Percentiles rank a stretch among this genome's conserved stretches.
These are phyloP conservation scores for Dentiscutata heterogama DNA, from an alignment of 371 early-diverging fungal species.

Conservation along the genomic window DNA sequence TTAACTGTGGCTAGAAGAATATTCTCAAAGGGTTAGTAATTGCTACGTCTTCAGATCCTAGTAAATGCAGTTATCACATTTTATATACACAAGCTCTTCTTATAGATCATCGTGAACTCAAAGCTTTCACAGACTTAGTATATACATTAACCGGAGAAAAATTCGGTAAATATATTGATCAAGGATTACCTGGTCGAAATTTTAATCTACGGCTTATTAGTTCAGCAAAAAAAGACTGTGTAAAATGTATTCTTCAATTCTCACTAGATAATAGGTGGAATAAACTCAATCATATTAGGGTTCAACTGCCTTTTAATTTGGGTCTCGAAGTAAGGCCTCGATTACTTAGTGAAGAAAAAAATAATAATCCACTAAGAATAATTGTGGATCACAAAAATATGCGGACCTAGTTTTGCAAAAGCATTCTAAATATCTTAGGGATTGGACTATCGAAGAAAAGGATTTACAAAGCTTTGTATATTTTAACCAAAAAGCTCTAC, in stretches of 20 bases:
- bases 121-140: slow-evolving; percentile 36
- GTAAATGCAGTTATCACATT: slow-evolving; percentile 18
- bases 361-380: slow-evolving; percentile 6
- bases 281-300: slow-evolving; percentile 21
- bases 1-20: not conserved
- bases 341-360: slow-evolving; percentile 33
- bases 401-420: slow-evolving; percentile 37
- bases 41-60: slow-evolving; percentile 15
- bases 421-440: slow-evolving; percentile 25
- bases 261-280: slow-evolving; percentile 38
- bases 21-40: not conserved
- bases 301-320: slow-evolving; percentile 25
- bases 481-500: not conserved
- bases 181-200: slow-evolving; percentile 27
- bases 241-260: slow-evolving; percentile 21
- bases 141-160: slow-evolving; percentile 33
- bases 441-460: slow-evolving; percentile 37
- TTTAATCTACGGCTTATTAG: slow-evolving; percentile 6
- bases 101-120: slow-evolving; percentile 30
- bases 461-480: slow-evolving; percentile 22
- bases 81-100: slow-evolving; percentile 14
- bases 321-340: not conserved
- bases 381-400: slow-evolving; percentile 20
- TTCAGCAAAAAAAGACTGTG: too few species aligned
- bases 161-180: slow-evolving; percentile 33